phyloP scores from a whole-genome alignment of 306 rosid species.

The Glycine tomentella region DNA sequence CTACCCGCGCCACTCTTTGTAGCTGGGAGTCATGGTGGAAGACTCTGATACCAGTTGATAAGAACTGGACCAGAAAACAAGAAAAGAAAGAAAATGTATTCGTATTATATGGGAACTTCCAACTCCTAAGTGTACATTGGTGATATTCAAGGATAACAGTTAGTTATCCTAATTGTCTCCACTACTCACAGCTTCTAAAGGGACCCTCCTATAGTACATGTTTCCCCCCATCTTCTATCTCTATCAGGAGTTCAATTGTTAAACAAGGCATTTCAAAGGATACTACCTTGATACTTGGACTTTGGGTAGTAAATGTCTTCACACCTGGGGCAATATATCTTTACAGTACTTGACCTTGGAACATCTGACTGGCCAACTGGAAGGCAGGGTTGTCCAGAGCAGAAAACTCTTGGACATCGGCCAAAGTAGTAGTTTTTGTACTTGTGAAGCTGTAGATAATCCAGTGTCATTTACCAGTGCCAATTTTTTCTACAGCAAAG shows the following conservation, averaged over 20 bases:
- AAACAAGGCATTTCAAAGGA: constrained; percentile 52
- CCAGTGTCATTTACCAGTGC: constrained; percentile 39
- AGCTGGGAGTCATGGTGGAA: no score
- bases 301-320: constrained; percentile 87
- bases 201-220: no score
- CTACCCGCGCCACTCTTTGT: no score
- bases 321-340: constrained; percentile 86
- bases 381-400: constrained; percentile 85
- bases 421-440: constrained; percentile 82
- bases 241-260: not conserved
- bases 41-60: no score
- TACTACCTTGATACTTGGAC: constrained; percentile 90
- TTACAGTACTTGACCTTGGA: constrained; percentile 75
- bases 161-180: no score
- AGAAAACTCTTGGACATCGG: constrained; percentile 87
- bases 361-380: constrained; percentile 87
- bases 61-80: no score
- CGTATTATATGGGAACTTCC: no score
- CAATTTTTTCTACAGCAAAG: constrained; percentile 16
- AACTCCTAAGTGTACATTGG: no score
- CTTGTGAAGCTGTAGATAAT: constrained; percentile 69
- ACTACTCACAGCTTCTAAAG: no score
- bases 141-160: no score
- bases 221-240: no score
- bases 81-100: no score